Evolutionary conservation across 139 green algal species (phyloP).

Genomic region (Chlorella vulgaris): DNA sequence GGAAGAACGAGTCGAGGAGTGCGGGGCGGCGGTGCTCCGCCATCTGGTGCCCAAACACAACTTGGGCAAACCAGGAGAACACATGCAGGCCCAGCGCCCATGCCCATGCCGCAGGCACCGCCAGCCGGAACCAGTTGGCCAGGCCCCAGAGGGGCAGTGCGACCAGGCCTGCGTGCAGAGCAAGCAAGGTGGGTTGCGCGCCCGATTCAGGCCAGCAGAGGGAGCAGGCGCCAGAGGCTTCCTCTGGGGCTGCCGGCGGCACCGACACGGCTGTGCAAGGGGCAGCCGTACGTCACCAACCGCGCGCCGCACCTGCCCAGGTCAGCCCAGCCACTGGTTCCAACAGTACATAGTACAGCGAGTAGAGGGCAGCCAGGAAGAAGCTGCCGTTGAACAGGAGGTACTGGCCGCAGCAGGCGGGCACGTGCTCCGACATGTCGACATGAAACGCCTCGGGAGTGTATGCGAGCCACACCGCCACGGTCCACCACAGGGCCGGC

Average conservation of each 20-base stretch:
- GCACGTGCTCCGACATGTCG: slow-evolving; percentile 23
- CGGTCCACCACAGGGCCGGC: slow-evolving; percentile 71
- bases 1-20: slow-evolving; percentile 80
- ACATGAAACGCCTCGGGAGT: slow-evolving; percentile 26
- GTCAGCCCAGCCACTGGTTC: slow-evolving; percentile 72
- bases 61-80: slow-evolving; percentile 65
- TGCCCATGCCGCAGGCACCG: slow-evolving; percentile 56
- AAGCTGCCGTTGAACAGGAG: slow-evolving; percentile 45
- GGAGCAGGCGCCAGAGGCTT: too few species aligned
- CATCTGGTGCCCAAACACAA: slow-evolving; percentile 75
- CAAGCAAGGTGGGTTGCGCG: too few species aligned
- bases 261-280: not conserved
- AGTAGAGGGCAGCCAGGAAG: slow-evolving; percentile 44
- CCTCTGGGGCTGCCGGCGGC: too few species aligned
- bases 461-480: slow-evolving; percentile 66
- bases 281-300: not conserved
- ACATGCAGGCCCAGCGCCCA: slow-evolving; percentile 64
- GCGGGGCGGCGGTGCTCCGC: slow-evolving; percentile 78
- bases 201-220: too few species aligned
- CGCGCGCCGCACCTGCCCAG: slow-evolving; percentile 57
- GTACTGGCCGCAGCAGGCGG: slow-evolving; percentile 14
- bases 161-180: slow-evolving; percentile 32
- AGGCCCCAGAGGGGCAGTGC: slow-evolving; percentile 66
- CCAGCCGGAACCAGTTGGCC: slow-evolving; percentile 53
- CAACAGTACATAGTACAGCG: slow-evolving; percentile 70